phyloP scores from a whole-genome alignment of 148 eudicot species.

The Bassia scoparia region DNA sequence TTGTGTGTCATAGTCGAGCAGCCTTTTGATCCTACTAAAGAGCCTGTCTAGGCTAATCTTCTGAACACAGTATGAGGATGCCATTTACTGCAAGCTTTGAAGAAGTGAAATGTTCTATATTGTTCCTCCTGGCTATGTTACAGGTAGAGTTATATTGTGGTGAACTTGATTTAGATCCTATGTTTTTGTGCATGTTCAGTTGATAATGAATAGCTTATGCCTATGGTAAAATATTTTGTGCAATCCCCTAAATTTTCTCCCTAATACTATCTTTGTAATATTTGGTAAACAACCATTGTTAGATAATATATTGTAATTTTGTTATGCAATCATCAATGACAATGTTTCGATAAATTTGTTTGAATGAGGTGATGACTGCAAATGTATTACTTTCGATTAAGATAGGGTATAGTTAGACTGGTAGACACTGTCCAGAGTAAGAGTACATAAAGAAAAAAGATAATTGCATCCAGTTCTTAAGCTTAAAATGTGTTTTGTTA shows the following conservation, averaged over 20 bases:
- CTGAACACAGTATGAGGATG: conserved; percentile 83
- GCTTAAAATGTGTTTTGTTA: not conserved
- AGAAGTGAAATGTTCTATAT: conserved; percentile 87
- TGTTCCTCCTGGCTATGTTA: conserved; percentile 92
- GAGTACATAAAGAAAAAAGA: not conserved
- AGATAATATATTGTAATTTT: not conserved
- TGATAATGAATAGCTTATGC: not conserved
- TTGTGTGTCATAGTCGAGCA: conserved; percentile 57
- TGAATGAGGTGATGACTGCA: no score
- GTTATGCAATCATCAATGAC: not conserved
- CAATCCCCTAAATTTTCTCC: no score
- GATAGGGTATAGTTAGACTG: not conserved
- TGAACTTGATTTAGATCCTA: not conserved
- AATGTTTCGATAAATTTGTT: not conserved
- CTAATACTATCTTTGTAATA: not conserved
- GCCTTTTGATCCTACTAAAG: conserved; percentile 78
- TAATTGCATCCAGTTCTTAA: not conserved
- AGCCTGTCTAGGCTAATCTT: conserved; percentile 72
- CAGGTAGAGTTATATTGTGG: conserved; percentile 50
- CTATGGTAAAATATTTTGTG: no score
- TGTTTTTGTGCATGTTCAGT: not conserved
- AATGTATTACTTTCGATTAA: not conserved
- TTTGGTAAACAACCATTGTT: not conserved
- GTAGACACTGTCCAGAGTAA: not conserved
- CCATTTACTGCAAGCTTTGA: conserved; percentile 83